Evolutionary conservation across 2,329 filamentous ascomycete genomes (phyloP).

Genomic region (Colletotrichum theobromicola): DNA sequence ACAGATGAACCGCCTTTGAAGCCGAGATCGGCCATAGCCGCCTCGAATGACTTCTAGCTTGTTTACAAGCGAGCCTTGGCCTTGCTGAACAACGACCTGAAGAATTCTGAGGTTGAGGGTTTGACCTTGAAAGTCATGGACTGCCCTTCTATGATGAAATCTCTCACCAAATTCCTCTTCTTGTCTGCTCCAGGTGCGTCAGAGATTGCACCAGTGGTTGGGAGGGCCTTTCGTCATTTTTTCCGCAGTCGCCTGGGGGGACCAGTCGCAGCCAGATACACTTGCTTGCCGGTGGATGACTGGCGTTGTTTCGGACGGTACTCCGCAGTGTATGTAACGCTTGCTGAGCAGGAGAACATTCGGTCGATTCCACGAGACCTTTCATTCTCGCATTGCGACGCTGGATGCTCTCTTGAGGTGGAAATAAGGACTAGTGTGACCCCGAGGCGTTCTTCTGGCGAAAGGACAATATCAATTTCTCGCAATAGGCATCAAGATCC

Average conservation of each 20-base stretch:
- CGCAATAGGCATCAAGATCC: not conserved
- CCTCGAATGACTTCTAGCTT: not conserved
- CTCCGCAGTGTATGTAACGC: not conserved
- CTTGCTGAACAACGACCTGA: not conserved
- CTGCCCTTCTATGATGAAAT: not conserved
- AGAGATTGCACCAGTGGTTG: not conserved
- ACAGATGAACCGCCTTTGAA: not conserved
- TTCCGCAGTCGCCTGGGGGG: not conserved
- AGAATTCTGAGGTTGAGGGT: not conserved
- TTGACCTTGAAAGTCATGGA: not conserved
- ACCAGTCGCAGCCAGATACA: not conserved
- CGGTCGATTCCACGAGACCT: not conserved
- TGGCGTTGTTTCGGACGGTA: not conserved
- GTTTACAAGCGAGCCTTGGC: not conserved
- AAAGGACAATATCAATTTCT: not conserved
- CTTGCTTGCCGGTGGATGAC: not conserved
- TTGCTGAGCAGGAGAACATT: not conserved
- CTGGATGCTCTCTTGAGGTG: not conserved
- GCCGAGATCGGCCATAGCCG: not conserved
- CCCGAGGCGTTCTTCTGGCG: not conserved
- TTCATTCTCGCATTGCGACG: not conserved
- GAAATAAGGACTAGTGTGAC: not conserved
- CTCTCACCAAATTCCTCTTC: not conserved
- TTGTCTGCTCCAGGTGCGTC: not conserved
- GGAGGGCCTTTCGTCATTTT: not conserved